Evolutionary conservation across 768 basidiomycete species (phyloP).

Genomic region (Lentinula aciculospora): DNA sequence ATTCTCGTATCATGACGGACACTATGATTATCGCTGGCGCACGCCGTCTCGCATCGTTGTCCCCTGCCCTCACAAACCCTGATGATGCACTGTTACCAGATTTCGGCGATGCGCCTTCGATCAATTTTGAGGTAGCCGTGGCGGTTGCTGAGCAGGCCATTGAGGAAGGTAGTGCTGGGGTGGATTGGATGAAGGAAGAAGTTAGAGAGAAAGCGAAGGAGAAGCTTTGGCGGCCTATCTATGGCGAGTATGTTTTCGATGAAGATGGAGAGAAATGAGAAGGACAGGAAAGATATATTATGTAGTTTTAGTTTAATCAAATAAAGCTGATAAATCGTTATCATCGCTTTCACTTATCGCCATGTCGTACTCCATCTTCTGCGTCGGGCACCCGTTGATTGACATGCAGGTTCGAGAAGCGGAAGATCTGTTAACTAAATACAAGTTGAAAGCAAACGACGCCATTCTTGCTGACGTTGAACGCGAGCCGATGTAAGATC

Average conservation of each 20-base stretch:
- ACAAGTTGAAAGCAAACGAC: constrained; percentile 67
- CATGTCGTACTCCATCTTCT: constrained; percentile 43
- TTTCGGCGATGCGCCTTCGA: constrained; percentile 63
- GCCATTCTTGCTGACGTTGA: constrained; percentile 71
- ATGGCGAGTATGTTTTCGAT: constrained; percentile 62
- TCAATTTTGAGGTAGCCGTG: constrained; percentile 78
- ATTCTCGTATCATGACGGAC: constrained; percentile 64
- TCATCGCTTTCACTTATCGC: neutral
- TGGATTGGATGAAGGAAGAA: constrained; percentile 54
- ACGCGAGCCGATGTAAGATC: constrained; percentile 56
- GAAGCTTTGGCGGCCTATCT: constrained; percentile 60
- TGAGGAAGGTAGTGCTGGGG: constrained; percentile 59
- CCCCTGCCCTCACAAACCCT: constrained; percentile 69
- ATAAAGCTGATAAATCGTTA: neutral
- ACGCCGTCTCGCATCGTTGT: constrained; percentile 64
- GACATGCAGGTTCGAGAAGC: constrained; percentile 70
- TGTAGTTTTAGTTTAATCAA: too few species aligned
- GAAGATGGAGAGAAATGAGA: constrained; percentile 36
- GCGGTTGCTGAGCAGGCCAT: constrained; percentile 78
- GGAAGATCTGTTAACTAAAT: constrained; percentile 62
- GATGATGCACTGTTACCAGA: constrained; percentile 72
- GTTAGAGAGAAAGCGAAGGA: constrained; percentile 45
- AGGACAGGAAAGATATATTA: constrained; percentile 3
- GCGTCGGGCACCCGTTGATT: constrained; percentile 70
- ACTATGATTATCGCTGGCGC: constrained; percentile 88